Evolutionary conservation across 2,329 filamentous ascomycete species (phyloP), one percentile per base, ranked within the genome.

Genomic region (Grosmannia serpens): DNA sequence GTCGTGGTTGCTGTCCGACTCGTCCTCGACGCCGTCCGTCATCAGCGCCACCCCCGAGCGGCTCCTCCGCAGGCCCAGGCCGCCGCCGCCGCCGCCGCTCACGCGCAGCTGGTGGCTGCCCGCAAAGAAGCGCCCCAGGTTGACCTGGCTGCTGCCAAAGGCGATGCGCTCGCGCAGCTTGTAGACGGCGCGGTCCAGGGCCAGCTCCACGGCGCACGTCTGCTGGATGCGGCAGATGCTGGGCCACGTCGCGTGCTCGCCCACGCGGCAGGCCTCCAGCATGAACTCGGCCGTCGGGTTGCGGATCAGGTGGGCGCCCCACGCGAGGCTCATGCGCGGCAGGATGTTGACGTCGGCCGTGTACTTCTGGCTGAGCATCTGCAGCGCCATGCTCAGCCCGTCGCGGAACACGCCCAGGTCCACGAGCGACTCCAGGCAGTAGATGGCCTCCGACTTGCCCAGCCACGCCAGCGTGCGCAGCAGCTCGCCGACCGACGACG

Each of bases 281-380:
- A 97, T 95, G 69, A 95, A 97, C 5, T 91, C 88, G 0, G 84
- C 75, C 0, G 87, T 91, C 1, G 92, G 92, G 60, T 97, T 97
- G 62, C 81, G 86, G 51, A 97, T 76, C 29, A 96, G 84, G 10
- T 82, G 80, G 1, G 88, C 86, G 26, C 62, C 61, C 64, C 64
- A 65, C 15, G 59, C 60, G 27, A 64, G 58, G 51, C 62, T 58
- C 63, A 66, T 65, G 56, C 63, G 64, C 53, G 64, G 64, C 53
- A 66, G 22, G 57, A 97, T 96, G 51, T 91, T 97, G 68, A 97
- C 96, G 70, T 97, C 91, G 8, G 92, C 92, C 2, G 89, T 91
- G 67, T 97, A 97, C 63, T 88, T 89, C 67, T 97, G 92, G 63
- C 85, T 91, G 55, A 97, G 77, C 20, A 97, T 84, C 1, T 89